Conservation (phyloP, 179 eudicot genomes). For the Gypsophila paniculata region DNA sequence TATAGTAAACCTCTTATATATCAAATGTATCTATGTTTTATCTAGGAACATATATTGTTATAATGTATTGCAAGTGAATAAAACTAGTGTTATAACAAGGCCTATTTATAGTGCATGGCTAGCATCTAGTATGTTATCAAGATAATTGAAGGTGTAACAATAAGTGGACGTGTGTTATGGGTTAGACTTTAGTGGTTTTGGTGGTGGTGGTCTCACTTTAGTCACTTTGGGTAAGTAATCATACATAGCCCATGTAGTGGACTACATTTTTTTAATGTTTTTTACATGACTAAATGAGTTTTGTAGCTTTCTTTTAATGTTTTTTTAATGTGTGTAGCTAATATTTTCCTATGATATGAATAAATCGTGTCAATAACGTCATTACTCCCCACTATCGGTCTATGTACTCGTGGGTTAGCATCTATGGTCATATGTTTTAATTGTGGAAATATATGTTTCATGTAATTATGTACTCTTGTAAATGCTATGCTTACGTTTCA, state of each 20-base stretch:
- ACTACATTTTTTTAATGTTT: conserved; percentile 8
- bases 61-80: background rate
- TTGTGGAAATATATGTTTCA: no score
- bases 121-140: conserved; percentile 27
- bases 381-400: conserved; percentile 18
- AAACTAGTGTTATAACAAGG: background rate
- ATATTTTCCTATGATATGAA: no score
- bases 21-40: background rate
- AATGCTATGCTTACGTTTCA: no score
- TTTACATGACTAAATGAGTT: background rate
- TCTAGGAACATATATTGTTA: background rate
- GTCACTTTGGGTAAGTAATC: conserved; percentile 24
- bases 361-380: background rate
- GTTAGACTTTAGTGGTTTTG: conserved; percentile 19
- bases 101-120: conserved; percentile 27
- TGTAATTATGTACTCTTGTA: no score
- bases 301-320: background rate
- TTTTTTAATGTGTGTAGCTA: no score
- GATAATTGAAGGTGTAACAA: conserved; percentile 3
- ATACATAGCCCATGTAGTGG: conserved; percentile 19
- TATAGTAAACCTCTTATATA: no score
- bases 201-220: conserved; percentile 19
- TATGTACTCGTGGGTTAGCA: conserved; percentile 15
- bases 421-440: background rate
- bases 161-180: conserved; percentile 24